Evolutionary conservation across 768 basidiomycete species (phyloP).

Genomic region (Termitomyces heimii): DNA sequence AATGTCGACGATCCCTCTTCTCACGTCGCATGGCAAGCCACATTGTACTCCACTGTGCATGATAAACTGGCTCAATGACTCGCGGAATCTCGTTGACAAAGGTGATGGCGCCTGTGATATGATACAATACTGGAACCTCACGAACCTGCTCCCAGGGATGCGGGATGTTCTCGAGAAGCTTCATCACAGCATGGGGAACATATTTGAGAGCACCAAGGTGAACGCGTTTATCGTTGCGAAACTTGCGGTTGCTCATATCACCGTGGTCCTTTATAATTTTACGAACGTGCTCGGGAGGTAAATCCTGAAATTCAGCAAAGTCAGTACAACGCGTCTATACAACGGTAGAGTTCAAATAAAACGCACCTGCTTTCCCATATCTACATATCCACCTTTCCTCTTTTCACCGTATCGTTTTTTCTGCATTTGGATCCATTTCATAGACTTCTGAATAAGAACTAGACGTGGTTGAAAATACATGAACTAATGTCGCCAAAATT

Average conservation of each 20-base stretch:
- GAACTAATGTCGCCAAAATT: slow-evolving; percentile 12
- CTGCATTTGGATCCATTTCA: slow-evolving; percentile 96
- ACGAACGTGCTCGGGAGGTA: slow-evolving; percentile 95
- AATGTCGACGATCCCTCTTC: slow-evolving; percentile 97
- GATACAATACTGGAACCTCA: slow-evolving; percentile 97
- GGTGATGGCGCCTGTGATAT: slow-evolving; percentile 98
- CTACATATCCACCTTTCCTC: slow-evolving; percentile 82
- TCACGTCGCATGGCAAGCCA: slow-evolving; percentile 99
- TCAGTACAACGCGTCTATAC: slow-evolving; percentile 4
- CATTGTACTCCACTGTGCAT: slow-evolving; percentile 99
- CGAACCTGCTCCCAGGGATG: slow-evolving; percentile 99
- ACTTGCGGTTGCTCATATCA: slow-evolving; percentile 99
- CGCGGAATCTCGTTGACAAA: slow-evolving; percentile 99
- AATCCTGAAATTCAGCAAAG: slow-evolving; percentile 48
- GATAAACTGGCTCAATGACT: slow-evolving; percentile 95
- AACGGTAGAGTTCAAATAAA: slow-evolving; percentile 4
- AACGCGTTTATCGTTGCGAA: slow-evolving; percentile 98
- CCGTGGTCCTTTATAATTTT: slow-evolving; percentile 99
- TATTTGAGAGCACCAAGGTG: slow-evolving; percentile 98
- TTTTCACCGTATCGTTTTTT: slow-evolving; percentile 89
- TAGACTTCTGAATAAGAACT: slow-evolving; percentile 84
- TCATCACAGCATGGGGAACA: slow-evolving; percentile 99
- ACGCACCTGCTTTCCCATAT: slow-evolving; percentile 86
- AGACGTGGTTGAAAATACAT: slow-evolving; percentile 7
- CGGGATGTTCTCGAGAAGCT: slow-evolving; percentile 97